These are phyloP conservation scores for Ophiocordyceps unilateralis DNA, from an alignment of 2,329 filamentous ascomycete genomes.

Conservation along the genomic window DNA sequence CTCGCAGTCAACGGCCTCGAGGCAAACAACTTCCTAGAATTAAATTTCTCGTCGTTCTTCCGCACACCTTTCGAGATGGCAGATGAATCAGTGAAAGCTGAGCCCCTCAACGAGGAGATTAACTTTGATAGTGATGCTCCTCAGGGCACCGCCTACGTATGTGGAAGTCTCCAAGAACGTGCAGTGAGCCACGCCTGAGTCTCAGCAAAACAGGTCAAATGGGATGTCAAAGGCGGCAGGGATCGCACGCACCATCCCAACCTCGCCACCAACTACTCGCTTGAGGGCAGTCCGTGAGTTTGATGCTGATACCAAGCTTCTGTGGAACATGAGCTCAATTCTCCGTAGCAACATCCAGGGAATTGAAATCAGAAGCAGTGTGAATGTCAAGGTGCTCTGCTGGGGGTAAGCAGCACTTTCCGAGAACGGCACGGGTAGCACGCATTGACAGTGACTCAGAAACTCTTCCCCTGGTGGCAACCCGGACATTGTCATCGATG, in stretches of 20 bases:
- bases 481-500: background rate
- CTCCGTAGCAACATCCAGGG: constrained; percentile 2
- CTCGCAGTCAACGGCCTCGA: too few species aligned
- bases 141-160: background rate
- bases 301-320: background rate
- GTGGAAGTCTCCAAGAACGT: background rate
- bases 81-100: background rate
- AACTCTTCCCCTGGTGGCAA: background rate
- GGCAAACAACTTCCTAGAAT: too few species aligned
- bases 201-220: constrained; percentile 1
- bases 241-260: constrained; percentile 1
- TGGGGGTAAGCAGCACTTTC: background rate
- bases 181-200: background rate
- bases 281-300: constrained; percentile 1
- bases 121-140: background rate
- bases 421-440: background rate
- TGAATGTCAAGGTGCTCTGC: background rate
- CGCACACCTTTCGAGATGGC: background rate
- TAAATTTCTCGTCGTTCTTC: background rate
- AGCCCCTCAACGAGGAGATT: background rate
- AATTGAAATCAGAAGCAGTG: constrained; percentile 1
- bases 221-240: constrained; percentile 3
- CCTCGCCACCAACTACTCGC: constrained; percentile 2
- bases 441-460: background rate
- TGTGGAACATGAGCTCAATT: background rate